Evolutionary conservation across 1,139 yeast genomes (phyloP).

Genomic region (Diutina neorugosa): DNA sequence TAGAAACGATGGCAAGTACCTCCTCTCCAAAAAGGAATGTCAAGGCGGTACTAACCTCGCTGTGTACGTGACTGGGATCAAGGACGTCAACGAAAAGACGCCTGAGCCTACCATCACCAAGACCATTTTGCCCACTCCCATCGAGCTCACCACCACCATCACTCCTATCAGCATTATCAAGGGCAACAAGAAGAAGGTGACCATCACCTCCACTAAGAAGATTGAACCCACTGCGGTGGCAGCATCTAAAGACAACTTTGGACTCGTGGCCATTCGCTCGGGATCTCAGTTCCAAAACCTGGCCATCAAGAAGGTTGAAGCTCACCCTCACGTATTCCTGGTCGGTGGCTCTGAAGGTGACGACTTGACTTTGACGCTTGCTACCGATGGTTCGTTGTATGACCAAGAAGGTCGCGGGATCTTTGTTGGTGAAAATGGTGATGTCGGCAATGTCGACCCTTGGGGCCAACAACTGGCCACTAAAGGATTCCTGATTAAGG

Average conservation of each 20-base stretch:
- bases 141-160: background rate
- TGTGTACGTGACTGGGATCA: background rate
- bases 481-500: background rate
- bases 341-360: slow-evolving; percentile 3
- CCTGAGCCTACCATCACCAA: too few species aligned
- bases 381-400: background rate
- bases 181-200: background rate
- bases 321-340: background rate
- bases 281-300: background rate
- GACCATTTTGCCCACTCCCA: too few species aligned
- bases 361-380: background rate
- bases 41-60: background rate
- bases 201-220: background rate
- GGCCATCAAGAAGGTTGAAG: slow-evolving; percentile 1
- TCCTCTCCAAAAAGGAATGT: background rate
- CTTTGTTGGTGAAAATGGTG: background rate
- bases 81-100: background rate
- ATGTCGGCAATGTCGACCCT: background rate
- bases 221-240: background rate
- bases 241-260: background rate
- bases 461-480: background rate
- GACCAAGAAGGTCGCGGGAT: background rate
- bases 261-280: background rate
- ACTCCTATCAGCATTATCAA: background rate
- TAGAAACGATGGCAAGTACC: background rate